Evolutionary conservation across 1,139 yeast genomes (phyloP).

Genomic region (Kodamaea arcana): DNA sequence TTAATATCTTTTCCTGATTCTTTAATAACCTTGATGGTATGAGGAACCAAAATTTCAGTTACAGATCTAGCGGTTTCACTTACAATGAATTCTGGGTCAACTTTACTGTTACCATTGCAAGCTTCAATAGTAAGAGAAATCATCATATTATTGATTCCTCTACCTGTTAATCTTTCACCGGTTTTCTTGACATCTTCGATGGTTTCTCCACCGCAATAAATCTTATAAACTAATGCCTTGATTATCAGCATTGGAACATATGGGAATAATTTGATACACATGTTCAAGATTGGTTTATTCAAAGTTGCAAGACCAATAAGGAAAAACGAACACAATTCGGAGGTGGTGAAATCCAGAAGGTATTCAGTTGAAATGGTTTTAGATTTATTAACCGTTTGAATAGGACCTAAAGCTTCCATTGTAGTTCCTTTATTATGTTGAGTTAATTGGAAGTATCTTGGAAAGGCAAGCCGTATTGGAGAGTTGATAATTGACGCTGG

Average conservation of each 20-base stretch:
- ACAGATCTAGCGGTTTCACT: constrained; percentile 66
- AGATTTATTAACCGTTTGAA: too few relatives aligned
- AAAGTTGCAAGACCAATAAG: constrained; percentile 66
- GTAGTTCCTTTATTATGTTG: neutral
- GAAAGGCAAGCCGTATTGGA: too few relatives aligned
- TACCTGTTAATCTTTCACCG: constrained; percentile 58
- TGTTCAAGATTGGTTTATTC: constrained; percentile 55
- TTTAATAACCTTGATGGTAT: constrained; percentile 50
- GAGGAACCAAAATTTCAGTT: constrained; percentile 67
- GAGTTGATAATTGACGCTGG: too few relatives aligned
- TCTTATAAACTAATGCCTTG: constrained; percentile 69
- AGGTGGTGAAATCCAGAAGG: constrained; percentile 29
- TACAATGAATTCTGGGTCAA: constrained; percentile 63
- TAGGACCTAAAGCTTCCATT: neutral
- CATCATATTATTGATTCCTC: constrained; percentile 94
- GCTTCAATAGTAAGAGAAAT: constrained; percentile 90
- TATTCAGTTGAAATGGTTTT: constrained; percentile 19
- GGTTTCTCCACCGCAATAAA: constrained; percentile 90
- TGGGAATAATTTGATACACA: constrained; percentile 67
- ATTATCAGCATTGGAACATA: constrained; percentile 69
- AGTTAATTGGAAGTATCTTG: neutral
- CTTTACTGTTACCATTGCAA: constrained; percentile 67
- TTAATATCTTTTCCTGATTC: constrained; percentile 48
- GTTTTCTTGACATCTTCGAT: constrained; percentile 65
- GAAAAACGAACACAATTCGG: constrained; percentile 56